Conservation (phyloP, 345 rosid genomes). For the Populus deltoides region DNA sequence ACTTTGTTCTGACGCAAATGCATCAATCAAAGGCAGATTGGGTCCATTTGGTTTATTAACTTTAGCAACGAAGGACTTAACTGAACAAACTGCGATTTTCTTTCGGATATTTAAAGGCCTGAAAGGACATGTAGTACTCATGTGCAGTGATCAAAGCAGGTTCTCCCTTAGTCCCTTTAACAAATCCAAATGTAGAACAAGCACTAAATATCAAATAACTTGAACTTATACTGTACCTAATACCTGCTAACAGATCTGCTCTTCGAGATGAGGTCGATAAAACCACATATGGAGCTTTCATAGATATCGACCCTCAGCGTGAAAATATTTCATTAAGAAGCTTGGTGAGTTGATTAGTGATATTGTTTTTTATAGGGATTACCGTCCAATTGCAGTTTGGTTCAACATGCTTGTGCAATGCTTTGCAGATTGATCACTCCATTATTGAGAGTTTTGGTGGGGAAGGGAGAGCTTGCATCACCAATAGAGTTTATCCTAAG, state of each 20-base stretch:
- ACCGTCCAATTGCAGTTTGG: too few species aligned
- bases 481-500: slow-evolving; percentile 33
- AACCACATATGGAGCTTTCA: slow-evolving; percentile 50
- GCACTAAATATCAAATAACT: neutral
- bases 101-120: slow-evolving; percentile 47
- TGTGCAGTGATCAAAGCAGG: slow-evolving; percentile 63
- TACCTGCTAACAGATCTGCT: slow-evolving; percentile 42
- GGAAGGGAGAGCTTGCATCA: slow-evolving; percentile 34
- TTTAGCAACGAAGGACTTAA: slow-evolving; percentile 50
- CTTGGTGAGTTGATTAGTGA: slow-evolving; percentile 19
- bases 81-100: slow-evolving; percentile 60
- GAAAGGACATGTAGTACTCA: slow-evolving; percentile 38
- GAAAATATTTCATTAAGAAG: slow-evolving; percentile 43
- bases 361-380: too few species aligned
- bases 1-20: slow-evolving; percentile 33
- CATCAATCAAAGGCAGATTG: slow-evolving; percentile 31
- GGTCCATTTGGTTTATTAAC: slow-evolving; percentile 69
- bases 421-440: slow-evolving; percentile 37
- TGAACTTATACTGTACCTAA: neutral
- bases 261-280: slow-evolving; percentile 39
- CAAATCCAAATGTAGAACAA: neutral
- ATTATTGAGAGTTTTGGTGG: slow-evolving; percentile 37
- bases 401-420: too few species aligned
- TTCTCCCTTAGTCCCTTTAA: neutral
- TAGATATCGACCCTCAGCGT: slow-evolving; percentile 38